Evolutionary conservation across 495 filamentous ascomycete genomes (phyloP).

Genomic region (Xylaria longipes): DNA sequence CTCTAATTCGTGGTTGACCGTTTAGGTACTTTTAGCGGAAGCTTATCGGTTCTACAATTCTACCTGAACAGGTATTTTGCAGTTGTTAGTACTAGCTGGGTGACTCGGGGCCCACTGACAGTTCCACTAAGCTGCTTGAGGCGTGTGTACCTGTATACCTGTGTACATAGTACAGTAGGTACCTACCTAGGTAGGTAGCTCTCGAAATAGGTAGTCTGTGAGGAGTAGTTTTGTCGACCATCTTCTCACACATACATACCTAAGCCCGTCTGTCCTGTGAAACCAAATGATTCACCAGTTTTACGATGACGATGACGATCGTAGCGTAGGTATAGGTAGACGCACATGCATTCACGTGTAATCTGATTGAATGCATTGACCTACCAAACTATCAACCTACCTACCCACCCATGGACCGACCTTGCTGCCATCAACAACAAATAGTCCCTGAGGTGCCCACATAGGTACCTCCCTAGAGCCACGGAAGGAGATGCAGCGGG

Average conservation of each 20-base stretch:
- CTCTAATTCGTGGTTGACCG: not conserved
- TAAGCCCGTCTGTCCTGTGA: not conserved
- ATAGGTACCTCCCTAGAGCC: not conserved
- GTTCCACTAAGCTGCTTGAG: conserved; percentile 5
- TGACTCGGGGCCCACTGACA: not conserved
- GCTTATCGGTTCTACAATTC: not conserved
- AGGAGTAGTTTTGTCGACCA: not conserved
- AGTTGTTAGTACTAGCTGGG: not conserved
- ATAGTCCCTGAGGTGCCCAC: not conserved
- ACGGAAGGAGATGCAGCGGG: not conserved
- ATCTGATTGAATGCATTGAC: not conserved
- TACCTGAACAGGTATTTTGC: not conserved
- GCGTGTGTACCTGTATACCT: not conserved
- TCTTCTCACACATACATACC: not conserved
- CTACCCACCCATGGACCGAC: not conserved
- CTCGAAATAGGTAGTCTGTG: not conserved
- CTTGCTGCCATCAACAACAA: not conserved
- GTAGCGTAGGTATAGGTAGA: not conserved
- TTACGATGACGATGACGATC: not conserved
- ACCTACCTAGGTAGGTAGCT: no score
- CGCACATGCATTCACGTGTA: not conserved
- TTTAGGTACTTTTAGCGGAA: conserved; percentile 17
- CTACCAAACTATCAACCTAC: not conserved
- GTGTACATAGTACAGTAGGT: not conserved
- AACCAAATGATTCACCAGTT: not conserved